A percentile compares a stretch with the other conserved stretches of the same genome.
These are phyloP conservation scores for Metschnikowia matae DNA, from an alignment of 805 yeast species.

Conservation along the genomic window DNA sequence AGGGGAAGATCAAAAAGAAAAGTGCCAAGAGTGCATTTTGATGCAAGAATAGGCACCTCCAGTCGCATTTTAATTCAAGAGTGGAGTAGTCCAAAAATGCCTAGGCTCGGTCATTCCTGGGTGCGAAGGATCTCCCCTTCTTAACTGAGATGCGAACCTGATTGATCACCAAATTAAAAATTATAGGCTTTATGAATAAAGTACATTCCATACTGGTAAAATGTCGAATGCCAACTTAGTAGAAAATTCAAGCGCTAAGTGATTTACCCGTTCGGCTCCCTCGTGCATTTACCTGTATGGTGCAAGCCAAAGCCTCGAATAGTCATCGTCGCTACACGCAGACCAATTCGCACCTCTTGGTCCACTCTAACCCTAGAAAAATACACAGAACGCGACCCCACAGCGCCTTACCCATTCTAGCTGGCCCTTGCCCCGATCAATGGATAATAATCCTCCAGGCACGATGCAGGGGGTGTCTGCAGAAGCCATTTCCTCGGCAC, in stretches of 20 bases:
- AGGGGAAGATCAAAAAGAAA: neutral
- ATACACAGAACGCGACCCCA: constrained; percentile 2
- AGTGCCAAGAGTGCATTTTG: neutral
- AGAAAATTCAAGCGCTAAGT: too few relatives aligned
- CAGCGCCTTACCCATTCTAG: neutral
- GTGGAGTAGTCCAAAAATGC: neutral
- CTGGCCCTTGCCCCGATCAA: neutral
- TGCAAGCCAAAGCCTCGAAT: neutral
- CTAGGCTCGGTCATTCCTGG: neutral
- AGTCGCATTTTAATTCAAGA: neutral
- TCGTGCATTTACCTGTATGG: neutral
- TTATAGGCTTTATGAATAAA: too few relatives aligned
- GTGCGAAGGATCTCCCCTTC: too few relatives aligned
- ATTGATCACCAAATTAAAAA: neutral
- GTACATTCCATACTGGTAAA: too few relatives aligned
- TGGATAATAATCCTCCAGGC: constrained; percentile 1
- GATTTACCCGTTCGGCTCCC: neutral
- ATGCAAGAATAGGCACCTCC: neutral
- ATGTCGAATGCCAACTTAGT: too few relatives aligned
- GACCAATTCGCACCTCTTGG: neutral
- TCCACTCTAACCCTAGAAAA: neutral
- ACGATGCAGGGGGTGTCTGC: neutral
- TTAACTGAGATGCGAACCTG: neutral
- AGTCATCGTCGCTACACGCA: neutral
- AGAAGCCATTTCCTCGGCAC: neutral